These are phyloP conservation scores for Rosa rugosa DNA, from an alignment of 306 rosid species.

Conservation along the genomic window DNA sequence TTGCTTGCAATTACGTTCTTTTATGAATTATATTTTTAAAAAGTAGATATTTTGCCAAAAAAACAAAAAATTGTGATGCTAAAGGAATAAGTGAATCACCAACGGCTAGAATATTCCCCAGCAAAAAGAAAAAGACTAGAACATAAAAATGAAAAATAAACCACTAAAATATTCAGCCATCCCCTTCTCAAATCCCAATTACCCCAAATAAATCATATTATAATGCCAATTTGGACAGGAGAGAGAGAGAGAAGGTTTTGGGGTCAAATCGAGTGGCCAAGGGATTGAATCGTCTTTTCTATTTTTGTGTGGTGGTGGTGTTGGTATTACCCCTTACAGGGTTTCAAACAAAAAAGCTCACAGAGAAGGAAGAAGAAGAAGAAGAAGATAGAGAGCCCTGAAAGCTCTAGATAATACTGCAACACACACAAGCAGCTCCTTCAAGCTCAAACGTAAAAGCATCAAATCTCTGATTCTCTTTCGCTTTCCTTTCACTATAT, in stretches of 20 bases:
- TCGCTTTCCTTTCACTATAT: conserved; percentile 1
- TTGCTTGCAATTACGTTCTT: no score
- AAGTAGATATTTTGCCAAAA: no score
- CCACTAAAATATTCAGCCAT: not conserved
- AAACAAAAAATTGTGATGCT: not conserved
- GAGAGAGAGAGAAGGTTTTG: conserved; percentile 28
- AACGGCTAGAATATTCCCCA: not conserved
- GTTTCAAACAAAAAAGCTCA: conserved; percentile 37
- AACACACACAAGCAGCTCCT: conserved; percentile 23
- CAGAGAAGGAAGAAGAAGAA: conserved; percentile 17
- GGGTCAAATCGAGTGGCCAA: conserved; percentile 89
- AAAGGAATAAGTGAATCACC: not conserved
- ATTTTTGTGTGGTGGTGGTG: conserved; percentile 61
- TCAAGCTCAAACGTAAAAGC: conserved; percentile 35
- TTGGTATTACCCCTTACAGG: conserved; percentile 40
- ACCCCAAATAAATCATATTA: not conserved
- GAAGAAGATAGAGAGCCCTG: conserved; percentile 16
- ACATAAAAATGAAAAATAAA: not conserved
- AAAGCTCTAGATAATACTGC: conserved; percentile 44
- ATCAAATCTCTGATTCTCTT: conserved; percentile 20
- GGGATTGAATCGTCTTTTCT: conserved; percentile 53
- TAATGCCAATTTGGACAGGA: not conserved
- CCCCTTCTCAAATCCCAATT: conserved; percentile 6
- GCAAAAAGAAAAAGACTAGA: not conserved
- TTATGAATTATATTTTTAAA: no score